phyloP scores from a whole-genome alignment of 495 filamentous ascomycete species.

The Tuber calosporum region DNA sequence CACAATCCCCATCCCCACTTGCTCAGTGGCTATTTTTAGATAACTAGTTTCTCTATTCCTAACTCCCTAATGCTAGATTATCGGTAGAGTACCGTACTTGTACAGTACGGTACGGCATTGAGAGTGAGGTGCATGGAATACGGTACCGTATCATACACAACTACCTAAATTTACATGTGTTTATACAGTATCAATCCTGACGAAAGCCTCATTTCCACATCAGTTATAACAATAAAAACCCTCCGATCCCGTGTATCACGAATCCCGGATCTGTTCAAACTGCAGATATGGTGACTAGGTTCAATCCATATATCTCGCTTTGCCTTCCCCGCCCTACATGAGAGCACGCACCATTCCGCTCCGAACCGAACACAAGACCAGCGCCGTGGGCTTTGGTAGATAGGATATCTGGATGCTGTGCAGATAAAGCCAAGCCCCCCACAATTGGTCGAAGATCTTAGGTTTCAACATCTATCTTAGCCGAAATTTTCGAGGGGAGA shows the following conservation, averaged over 20 bases:
- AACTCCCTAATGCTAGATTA: background rate
- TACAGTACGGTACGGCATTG: too few species aligned
- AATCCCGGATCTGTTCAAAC: background rate
- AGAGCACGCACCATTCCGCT: background rate
- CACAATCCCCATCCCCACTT: background rate
- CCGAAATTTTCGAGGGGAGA: background rate
- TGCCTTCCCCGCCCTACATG: background rate
- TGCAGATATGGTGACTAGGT: background rate
- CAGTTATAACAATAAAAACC: background rate
- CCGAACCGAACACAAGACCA: background rate
- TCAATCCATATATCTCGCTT: background rate
- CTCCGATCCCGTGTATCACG: background rate
- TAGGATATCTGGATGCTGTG: conserved; percentile 3
- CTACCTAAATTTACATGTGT: background rate
- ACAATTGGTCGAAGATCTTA: conserved; percentile 1
- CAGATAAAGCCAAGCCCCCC: background rate
- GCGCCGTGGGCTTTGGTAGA: background rate
- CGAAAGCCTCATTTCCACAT: background rate
- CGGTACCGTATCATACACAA: too few species aligned
- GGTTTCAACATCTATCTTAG: background rate
- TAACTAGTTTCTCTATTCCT: background rate
- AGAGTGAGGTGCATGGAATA: background rate
- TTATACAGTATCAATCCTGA: background rate
- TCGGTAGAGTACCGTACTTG: too few species aligned
- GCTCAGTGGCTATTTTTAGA: background rate